These are phyloP conservation scores for Microcos paniculata DNA, from an alignment of 345 rosid species.

Conservation along the genomic window DNA sequence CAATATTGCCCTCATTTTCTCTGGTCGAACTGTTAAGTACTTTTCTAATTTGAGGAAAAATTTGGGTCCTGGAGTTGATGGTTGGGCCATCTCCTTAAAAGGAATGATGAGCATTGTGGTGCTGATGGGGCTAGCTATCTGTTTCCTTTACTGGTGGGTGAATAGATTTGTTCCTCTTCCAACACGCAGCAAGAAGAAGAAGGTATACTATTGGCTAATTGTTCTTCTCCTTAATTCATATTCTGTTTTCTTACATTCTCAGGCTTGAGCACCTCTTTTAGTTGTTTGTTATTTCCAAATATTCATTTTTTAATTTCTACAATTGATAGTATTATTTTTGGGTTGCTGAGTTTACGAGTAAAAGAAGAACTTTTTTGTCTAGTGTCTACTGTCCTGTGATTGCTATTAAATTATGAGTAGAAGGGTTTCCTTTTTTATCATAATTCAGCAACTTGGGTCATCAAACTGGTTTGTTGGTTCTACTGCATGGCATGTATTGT, in stretches of 20 bases:
- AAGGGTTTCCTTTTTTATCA: background rate
- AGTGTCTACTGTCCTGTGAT: background rate
- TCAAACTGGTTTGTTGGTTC: background rate
- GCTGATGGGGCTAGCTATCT: constrained; percentile 76
- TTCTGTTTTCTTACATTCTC: constrained; percentile 1
- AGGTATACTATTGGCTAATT: constrained; percentile 42
- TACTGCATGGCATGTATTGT: background rate
- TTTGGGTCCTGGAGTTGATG: constrained; percentile 98
- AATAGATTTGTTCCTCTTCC: constrained; percentile 73
- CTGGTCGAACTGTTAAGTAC: constrained; percentile 94
- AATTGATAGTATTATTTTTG: background rate
- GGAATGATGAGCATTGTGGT: constrained; percentile 98
- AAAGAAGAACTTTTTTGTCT: background rate
- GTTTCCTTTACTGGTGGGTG: constrained; percentile 96
- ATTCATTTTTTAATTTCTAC: background rate
- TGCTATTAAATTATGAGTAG: background rate
- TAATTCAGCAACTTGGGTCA: background rate
- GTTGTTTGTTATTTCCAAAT: background rate
- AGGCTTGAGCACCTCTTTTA: background rate
- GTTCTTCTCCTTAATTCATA: constrained; percentile 5
- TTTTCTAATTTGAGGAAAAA: constrained; percentile 81
- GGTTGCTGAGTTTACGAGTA: background rate
- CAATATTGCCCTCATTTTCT: constrained; percentile 86
- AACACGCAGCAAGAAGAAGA: constrained; percentile 93
- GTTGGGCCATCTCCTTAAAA: constrained; percentile 94